These are phyloP conservation scores for Candida piceae DNA, from an alignment of 805 yeast species.

Conservation along the genomic window DNA sequence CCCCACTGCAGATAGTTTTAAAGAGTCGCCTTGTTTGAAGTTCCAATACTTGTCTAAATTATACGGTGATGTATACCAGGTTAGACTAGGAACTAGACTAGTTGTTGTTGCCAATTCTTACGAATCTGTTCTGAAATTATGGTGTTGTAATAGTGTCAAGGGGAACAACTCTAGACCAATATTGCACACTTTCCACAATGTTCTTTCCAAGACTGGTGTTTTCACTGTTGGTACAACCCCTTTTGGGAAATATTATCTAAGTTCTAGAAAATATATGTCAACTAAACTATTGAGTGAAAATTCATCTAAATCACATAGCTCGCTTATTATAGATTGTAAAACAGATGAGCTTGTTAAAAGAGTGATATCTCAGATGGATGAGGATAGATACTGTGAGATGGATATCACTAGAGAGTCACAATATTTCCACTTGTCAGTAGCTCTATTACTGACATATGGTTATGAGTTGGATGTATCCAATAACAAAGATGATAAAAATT, in stretches of 20 bases:
- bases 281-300: conserved; percentile 35
- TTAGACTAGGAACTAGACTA: conserved; percentile 51
- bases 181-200: conserved; percentile 60
- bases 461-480: conserved; percentile 38
- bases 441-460: conserved; percentile 51
- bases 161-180: conserved; percentile 65
- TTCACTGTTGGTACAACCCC: conserved; percentile 67
- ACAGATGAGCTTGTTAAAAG: conserved; percentile 24
- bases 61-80: conserved; percentile 51
- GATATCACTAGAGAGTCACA: conserved; percentile 40
- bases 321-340: conserved; percentile 35
- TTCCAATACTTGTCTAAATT: conserved; percentile 41
- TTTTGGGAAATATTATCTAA: conserved; percentile 40
- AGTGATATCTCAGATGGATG: conserved; percentile 4
- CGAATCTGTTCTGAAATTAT: conserved; percentile 46
- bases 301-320: conserved; percentile 29
- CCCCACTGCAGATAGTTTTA: conserved; percentile 18
- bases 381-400: no score
- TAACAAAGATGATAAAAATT: conserved; percentile 30
- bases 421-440: conserved; percentile 45
- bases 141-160: conserved; percentile 42
- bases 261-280: conserved; percentile 45
- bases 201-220: conserved; percentile 50
- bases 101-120: conserved; percentile 66
- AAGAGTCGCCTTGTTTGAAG: conserved; percentile 40